phyloP scores from a whole-genome alignment of 306 rosid genomes.

The Cicer pinnatifidum region DNA sequence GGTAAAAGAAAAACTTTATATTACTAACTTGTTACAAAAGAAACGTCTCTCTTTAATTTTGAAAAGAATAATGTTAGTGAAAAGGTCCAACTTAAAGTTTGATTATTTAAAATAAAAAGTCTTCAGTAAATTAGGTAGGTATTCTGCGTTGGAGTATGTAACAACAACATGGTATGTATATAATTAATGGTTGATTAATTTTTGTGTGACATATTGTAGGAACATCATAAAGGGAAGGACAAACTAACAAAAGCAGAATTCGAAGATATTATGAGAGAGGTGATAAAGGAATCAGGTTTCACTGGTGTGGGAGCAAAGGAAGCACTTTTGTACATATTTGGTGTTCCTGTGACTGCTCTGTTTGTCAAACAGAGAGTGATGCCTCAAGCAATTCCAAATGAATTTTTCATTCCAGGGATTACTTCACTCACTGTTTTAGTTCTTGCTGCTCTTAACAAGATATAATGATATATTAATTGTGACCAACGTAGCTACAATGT shows the following conservation, averaged over 20 bases:
- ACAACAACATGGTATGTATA: background rate
- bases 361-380: constrained; percentile 52
- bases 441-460: constrained; percentile 68
- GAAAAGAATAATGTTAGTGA: no score
- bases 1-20: no score
- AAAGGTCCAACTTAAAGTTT: no score
- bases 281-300: constrained; percentile 37
- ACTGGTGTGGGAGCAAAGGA: constrained; percentile 60
- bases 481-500: constrained; percentile 3
- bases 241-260: constrained; percentile 47
- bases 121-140: no score
- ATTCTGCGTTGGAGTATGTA: no score
- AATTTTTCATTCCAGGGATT: constrained; percentile 58
- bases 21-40: no score
- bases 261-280: constrained; percentile 41
- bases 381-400: constrained; percentile 52
- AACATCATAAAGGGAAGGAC: background rate
- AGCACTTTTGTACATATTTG: constrained; percentile 55
- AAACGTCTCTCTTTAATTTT: no score
- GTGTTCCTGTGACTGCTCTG: constrained; percentile 64
- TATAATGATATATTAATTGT: constrained; percentile 45
- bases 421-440: constrained; percentile 64
- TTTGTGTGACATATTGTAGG: constrained; percentile 35
- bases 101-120: no score
- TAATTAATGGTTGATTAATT: background rate